Conservation (phyloP, 768 basidiomycete genomes). For the Lyophyllum atratum region DNA sequence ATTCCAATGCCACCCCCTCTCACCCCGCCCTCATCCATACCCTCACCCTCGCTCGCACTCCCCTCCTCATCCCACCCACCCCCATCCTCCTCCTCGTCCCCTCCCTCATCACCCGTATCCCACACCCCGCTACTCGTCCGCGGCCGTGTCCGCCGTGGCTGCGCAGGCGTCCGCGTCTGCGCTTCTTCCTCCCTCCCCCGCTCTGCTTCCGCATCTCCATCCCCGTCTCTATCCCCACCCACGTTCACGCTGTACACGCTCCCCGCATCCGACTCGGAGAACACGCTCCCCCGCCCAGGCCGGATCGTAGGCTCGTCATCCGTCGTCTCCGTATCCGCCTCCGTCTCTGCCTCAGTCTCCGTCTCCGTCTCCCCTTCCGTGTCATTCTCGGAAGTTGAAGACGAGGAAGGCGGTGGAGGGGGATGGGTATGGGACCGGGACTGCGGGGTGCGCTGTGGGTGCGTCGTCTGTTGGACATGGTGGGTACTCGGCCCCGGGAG, state of each 20-base stretch:
- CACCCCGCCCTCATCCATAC: neutral
- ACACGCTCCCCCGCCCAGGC: conserved; percentile 28
- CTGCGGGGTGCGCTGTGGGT: neutral
- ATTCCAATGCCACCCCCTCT: neutral
- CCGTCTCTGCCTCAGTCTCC: conserved; percentile 31
- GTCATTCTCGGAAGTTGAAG: conserved; percentile 20
- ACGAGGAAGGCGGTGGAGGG: neutral
- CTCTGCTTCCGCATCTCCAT: neutral
- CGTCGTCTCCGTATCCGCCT: conserved; percentile 58
- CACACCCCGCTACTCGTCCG: conserved; percentile 17
- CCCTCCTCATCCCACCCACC: conserved; percentile 25
- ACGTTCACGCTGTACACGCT: conserved; percentile 16
- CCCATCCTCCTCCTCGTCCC: conserved; percentile 30
- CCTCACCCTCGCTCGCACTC: conserved; percentile 18
- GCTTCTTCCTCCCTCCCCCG: conserved; percentile 18
- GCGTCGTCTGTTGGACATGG: conserved; percentile 10
- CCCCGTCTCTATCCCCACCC: conserved; percentile 9
- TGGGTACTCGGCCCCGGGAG: conserved; percentile 29
- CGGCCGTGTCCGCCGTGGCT: conserved; percentile 11
- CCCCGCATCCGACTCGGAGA: conserved; percentile 16
- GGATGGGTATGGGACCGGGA: neutral
- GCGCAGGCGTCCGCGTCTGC: conserved; percentile 21
- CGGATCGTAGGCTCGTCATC: conserved; percentile 86
- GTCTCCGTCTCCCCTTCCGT: conserved; percentile 27
- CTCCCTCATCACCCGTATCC: conserved; percentile 33